phyloP scores from a whole-genome alignment of 495 filamentous ascomycete species.

The Tuber aestivum region DNA sequence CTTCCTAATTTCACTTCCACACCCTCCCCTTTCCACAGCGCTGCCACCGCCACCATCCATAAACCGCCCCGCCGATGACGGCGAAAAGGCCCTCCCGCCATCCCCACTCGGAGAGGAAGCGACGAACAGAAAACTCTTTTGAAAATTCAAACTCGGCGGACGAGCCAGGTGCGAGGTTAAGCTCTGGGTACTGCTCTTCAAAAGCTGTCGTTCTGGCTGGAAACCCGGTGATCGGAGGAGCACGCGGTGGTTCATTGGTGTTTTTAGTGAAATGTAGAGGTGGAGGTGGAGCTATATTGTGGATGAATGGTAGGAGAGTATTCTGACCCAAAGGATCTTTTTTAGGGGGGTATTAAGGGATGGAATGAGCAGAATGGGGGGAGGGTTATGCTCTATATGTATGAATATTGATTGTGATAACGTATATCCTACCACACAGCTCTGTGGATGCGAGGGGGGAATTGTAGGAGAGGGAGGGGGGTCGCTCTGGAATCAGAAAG shows the following conservation, averaged over 20 bases:
- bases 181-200: constrained; percentile 8
- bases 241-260: constrained; percentile 27
- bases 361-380: neutral
- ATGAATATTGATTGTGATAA: neutral
- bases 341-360: too few species aligned
- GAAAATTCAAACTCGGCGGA: constrained; percentile 26
- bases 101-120: neutral
- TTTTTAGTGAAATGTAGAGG: neutral
- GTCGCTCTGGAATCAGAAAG: neutral
- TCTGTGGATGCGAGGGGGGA: neutral
- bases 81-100: constrained; percentile 24
- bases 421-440: neutral
- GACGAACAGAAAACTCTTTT: constrained; percentile 33
- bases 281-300: neutral
- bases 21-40: neutral
- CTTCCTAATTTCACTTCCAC: neutral
- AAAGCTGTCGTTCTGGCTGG: constrained; percentile 15
- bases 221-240: constrained; percentile 33
- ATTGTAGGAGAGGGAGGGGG: neutral
- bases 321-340: too few species aligned
- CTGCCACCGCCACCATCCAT: neutral
- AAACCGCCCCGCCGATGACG: neutral
- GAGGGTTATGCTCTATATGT: neutral
- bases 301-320: neutral
- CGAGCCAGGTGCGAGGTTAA: neutral